Evolutionary conservation across 495 filamentous ascomycete species (phyloP), one percentile per base, ranked within the genome.

Genomic region (Lasiosphaeria ovina): DNA sequence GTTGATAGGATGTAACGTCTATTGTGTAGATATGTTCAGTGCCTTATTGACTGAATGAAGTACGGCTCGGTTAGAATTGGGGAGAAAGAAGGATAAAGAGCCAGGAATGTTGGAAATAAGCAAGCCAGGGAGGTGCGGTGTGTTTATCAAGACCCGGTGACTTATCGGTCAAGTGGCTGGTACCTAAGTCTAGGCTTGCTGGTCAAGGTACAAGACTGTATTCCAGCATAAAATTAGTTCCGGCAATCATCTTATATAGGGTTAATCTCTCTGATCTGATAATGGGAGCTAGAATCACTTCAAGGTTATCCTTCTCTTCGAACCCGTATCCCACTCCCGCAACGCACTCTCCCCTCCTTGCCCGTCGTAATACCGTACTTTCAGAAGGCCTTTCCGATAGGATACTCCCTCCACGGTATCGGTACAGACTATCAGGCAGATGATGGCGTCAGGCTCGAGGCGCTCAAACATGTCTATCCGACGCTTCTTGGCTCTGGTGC

Each of bases 381-480:
- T 63, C 16, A 63, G 49, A 51, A 63, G 38, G 38, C 61, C 61
- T 51, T 50, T 63, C 55, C 61, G 61, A 55, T 42, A 54, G 31
- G 61, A 63, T 60, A 48, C 55, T 31, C 51, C 48, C 33, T 36
- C 55, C 48, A 35, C n/a, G 31, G 8, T 38, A 48, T 57, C 56
- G 31, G 61, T 63, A 35, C 35, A 48, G 45, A 63, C 61, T 59
- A 63, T 33, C 34, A 63, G 61, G 60, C 61, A 63, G 55, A 63
- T 48, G 54, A 63, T 63, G 17, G 54, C 61, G 55, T 59, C 56
- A 48, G 55, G 56, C 56, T 63, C 61, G 34, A n/a, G 35, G 56
- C 61, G 56, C 56, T 63, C 61, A 63, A 63, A 59, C 53, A 63
- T 31, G 55, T 58, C 55, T 49, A 63, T 59, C 40, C 61, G 61